A percentile compares a stretch with the other conserved stretches of the same genome.
These are phyloP conservation scores for Melocanna baccifera DNA, from an alignment of 176 grass and related monocot species.

Conservation along the genomic window DNA sequence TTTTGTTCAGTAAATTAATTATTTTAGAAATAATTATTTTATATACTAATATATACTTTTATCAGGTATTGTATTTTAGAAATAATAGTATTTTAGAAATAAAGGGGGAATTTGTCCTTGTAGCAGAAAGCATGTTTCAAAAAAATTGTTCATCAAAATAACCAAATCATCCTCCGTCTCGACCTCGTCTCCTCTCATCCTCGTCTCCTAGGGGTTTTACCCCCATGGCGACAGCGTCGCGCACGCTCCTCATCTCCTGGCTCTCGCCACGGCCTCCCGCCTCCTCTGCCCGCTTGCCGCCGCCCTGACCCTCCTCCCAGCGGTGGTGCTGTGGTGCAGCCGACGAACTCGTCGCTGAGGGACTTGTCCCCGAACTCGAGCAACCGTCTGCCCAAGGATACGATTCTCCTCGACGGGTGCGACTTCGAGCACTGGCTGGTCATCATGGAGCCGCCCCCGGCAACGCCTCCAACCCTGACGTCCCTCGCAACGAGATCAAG, in stretches of 20 bases:
- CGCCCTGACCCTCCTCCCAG: background rate
- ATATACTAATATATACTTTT: no score
- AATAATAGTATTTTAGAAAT: no score
- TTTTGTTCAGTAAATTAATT: no score
- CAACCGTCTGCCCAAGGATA: constrained; percentile 75
- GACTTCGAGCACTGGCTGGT: constrained; percentile 97
- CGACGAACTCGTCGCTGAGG: constrained; percentile 55
- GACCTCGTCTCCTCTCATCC: background rate
- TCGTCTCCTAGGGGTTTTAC: constrained; percentile 15
- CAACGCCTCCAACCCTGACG: constrained; percentile 31
- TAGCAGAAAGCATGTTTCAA: no score
- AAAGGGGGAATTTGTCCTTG: no score
- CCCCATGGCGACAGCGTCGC: constrained; percentile 26
- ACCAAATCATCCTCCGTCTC: background rate
- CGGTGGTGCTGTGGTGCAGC: constrained; percentile 13
- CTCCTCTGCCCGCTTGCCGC: constrained; percentile 21
- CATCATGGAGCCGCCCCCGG: constrained; percentile 20
- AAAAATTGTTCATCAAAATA: no score
- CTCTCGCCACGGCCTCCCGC: background rate
- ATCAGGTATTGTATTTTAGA: no score
- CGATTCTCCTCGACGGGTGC: constrained; percentile 73
- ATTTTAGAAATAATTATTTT: no score
- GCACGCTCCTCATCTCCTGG: constrained; percentile 2
- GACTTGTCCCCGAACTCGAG: constrained; percentile 74
- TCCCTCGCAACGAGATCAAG: constrained; percentile 72